Base-by-base conservation (phyloP, 2,329 filamentous ascomycete genomes). In the Dendryphion nanum region DNA sequence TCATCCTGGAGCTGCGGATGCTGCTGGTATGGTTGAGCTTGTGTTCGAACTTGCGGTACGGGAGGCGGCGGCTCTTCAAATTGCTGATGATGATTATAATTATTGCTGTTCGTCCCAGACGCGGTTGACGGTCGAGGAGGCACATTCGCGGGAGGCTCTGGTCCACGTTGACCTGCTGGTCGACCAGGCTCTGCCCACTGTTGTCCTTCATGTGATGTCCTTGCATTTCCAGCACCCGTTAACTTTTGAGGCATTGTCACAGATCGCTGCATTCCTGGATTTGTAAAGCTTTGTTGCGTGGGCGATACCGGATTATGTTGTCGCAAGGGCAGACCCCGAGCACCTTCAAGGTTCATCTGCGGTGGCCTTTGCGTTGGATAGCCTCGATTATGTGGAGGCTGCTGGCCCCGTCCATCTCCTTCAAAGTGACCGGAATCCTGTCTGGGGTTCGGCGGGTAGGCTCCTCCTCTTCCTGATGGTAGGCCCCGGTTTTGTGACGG, bases 51-150 rank as follows among this genome's bases (percentile, higher is more conserved):
- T 14, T 53, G 55, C 10, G 59, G 58, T 46, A 63, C 50, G 12
- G 57, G 55, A 30, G 61, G 61, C 23, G n/a, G n/a, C n/a, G 23
- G 23, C 38, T 59, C 57, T 6, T 53, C 55, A n/a, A 45, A 47
- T 20, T 53, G 57, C 31, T 45, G 41, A 5, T 41, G 39, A 3
- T 40, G 42, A 12, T 40, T 39, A 23, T 43, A 41, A 17, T 38
- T 46, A 19, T 58, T 55, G n/a, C 50, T 49, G 32, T 55, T 51
- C 31, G 41, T 45, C 18, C 63, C 59, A 1, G 57, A 55, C 18
- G 63, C 60, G 3, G 64, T 66, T 4, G 59, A 52, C n/a, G 66
- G 64, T 29, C 66, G 56, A 13, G 61, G 57, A 13, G 63, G 61
- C 13, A 61, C 50, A 36, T 57, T 59, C 6, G 47, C 52, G n/a